These are phyloP conservation scores for Starmera quercuum DNA, from an alignment of 805 yeast species.

Conservation along the genomic window DNA sequence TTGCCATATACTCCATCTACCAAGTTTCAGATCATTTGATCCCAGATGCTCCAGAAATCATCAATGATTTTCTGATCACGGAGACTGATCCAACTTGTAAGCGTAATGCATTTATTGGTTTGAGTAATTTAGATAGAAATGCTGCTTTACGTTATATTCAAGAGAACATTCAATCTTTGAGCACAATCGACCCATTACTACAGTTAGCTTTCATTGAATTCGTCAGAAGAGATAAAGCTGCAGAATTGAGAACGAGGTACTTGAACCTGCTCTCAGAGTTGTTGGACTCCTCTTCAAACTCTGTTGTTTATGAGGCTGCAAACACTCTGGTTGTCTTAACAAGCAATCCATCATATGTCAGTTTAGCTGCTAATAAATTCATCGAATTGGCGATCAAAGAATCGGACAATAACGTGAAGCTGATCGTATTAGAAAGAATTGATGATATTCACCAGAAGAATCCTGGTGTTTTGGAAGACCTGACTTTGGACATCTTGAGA, in stretches of 20 bases:
- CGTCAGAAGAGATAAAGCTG: slow-evolving; percentile 68
- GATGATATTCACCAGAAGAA: slow-evolving; percentile 62
- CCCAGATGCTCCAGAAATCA: slow-evolving; percentile 92
- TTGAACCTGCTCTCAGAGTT: slow-evolving; percentile 64
- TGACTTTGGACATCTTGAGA: slow-evolving; percentile 78
- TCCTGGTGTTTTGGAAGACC: slow-evolving; percentile 79
- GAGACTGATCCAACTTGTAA: slow-evolving; percentile 93
- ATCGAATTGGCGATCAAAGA: slow-evolving; percentile 86
- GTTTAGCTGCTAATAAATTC: slow-evolving; percentile 77
- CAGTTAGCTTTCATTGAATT: slow-evolving; percentile 90
- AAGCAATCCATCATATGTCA: slow-evolving; percentile 54
- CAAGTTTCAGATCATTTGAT: slow-evolving; percentile 77
- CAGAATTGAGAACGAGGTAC: slow-evolving; percentile 65
- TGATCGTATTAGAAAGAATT: slow-evolving; percentile 84
- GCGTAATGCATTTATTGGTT: slow-evolving; percentile 88
- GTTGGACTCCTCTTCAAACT: slow-evolving; percentile 56
- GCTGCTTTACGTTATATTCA: slow-evolving; percentile 79
- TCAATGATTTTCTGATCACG: slow-evolving; percentile 60
- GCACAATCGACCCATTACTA: slow-evolving; percentile 68
- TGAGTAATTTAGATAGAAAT: slow-evolving; percentile 76
- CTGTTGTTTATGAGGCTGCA: slow-evolving; percentile 89
- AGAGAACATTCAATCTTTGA: slow-evolving; percentile 52
- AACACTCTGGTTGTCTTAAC: slow-evolving; percentile 63
- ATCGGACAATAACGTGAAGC: slow-evolving; percentile 91
- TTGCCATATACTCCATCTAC: slow-evolving; percentile 79